phyloP scores from a whole-genome alignment of 1,284 basidiomycete genomes.

The Rhizoctonia solani region DNA sequence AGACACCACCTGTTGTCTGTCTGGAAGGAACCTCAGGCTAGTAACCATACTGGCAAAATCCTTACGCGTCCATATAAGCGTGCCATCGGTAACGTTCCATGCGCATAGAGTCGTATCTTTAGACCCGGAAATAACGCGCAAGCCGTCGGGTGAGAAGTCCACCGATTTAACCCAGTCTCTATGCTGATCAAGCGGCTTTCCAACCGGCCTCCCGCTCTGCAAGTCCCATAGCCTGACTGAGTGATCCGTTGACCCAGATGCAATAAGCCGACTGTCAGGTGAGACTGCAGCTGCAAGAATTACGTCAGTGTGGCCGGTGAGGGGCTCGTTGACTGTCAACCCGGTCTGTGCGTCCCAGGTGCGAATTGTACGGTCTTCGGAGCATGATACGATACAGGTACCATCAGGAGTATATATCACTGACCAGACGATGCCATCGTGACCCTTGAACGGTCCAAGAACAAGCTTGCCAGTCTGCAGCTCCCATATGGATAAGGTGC shows the following conservation, averaged over 20 bases:
- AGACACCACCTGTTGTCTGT: background rate
- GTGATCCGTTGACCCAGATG: constrained; percentile 1
- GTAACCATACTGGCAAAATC: background rate
- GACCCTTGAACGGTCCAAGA: background rate
- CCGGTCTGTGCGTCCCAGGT: constrained; percentile 20
- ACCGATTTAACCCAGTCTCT: background rate
- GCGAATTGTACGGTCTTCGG: constrained; percentile 9
- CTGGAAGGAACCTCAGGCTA: background rate
- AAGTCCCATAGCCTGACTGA: constrained; percentile 10
- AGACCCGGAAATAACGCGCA: constrained; percentile 13
- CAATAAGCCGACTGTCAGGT: constrained; percentile 7
- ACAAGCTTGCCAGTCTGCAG: background rate
- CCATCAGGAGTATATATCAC: constrained; percentile 24
- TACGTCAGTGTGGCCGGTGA: constrained; percentile 4
- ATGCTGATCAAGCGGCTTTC: background rate
- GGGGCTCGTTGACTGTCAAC: background rate
- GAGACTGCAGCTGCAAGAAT: constrained; percentile 13
- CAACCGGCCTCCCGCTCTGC: too few relatives aligned
- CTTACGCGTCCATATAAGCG: background rate
- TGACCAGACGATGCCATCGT: background rate
- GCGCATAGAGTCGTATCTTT: background rate
- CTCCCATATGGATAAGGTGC: background rate
- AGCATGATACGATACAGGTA: constrained; percentile 18
- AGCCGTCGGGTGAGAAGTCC: constrained; percentile 24
- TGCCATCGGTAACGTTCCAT: background rate